Base-by-base conservation (phyloP, 2,329 filamentous ascomycete genomes). In the Claviceps sp. region DNA sequence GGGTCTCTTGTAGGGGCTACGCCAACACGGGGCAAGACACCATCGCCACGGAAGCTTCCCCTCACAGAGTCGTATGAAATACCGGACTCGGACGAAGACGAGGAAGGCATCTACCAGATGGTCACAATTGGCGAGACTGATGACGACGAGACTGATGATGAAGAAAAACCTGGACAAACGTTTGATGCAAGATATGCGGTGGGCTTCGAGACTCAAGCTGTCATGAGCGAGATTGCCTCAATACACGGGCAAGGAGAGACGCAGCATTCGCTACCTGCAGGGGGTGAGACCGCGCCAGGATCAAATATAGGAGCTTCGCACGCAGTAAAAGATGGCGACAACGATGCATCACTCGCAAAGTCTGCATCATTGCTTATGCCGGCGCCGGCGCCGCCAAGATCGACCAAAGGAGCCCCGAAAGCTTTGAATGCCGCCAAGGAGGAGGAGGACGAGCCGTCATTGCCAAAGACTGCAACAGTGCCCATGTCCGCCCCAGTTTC, bases 71-170 rank as follows among this genome's bases (percentile, higher is more conserved):
- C 50, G 3, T 53, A 48, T 20, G 72, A 76, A 52, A 76, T 78
- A 34, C 72, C 74, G 0, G 75, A 78, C 54, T 75, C 74, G 1
- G 75, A 61, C 2, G 60, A 61, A 16, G 62, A 61, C 49, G 60
- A 38, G 13, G 47, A 58, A 5, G 54, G n/a, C 1, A 34, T 7
- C 13, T 14, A 26, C 16, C 22, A 6, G 3, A 16, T 16, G 20
- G 30, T 11, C 30, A 34, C 30, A 34, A 43, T 43, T 22, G 45
- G n/a, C 14, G 30, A 48, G 2, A 9, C 11, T 47, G 34, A 47
- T 38, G 46, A 36, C 9, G 11, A 24, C 20, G 4, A 24, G 13
- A 14, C 14, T 2, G 47, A 48, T 9, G 47, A 26, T 6, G 47
- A 40, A n/a, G 36, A 49, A n/a, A 8, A 42, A 0, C 1, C 2